Base-by-base conservation (phyloP, 129 eudicot species). In the Solidago caesia region DNA sequence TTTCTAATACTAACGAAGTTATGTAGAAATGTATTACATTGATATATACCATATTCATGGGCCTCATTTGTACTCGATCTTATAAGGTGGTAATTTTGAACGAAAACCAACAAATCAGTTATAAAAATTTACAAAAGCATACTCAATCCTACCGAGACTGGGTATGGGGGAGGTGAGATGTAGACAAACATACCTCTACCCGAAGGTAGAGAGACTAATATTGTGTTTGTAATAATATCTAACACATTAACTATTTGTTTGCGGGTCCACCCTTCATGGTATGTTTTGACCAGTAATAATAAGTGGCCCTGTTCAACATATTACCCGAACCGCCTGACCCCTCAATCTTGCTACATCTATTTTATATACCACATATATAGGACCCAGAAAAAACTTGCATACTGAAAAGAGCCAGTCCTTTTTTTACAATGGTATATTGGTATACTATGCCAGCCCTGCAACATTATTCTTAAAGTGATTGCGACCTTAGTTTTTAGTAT, bases 401-500 rank as follows among this genome's bases (percentile, higher is more conserved):
- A 47, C 78, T 41, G 2, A 3, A 33, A 33, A 2, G 39, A 33
- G 39, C 3, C 2, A 33, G 13, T 5, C 53, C 0, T 48, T 48
- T 48, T 48, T 48, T 48, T 48, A 48, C 8, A 6, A 47, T 47
- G 12, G 10, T 48, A 7, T 64, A 10, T 26, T 59, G 45, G 8
- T 72, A n/a, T 59, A 13, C 58, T 25, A 7, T 60, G 42, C 15
- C 33, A 27, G 65, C 33, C 25, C 21, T 61, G 66, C 66, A 61
- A n/a, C 66, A 29, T 61, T n/a, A 61, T 4, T 45, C 14, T 25
- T 25, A 43, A 43, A 68, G 62, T 1, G 6, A 47, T 39, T 4
- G 39, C 3, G 44, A 59, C 16, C 70, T 48, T 78, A 61, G 65
- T 55, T 70, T 62, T 71, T 70, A 57, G 71, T 78, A 51, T 51